These are phyloP conservation scores for Lactarius akahatsu DNA, from an alignment of 768 basidiomycete genomes.

Conservation along the genomic window DNA sequence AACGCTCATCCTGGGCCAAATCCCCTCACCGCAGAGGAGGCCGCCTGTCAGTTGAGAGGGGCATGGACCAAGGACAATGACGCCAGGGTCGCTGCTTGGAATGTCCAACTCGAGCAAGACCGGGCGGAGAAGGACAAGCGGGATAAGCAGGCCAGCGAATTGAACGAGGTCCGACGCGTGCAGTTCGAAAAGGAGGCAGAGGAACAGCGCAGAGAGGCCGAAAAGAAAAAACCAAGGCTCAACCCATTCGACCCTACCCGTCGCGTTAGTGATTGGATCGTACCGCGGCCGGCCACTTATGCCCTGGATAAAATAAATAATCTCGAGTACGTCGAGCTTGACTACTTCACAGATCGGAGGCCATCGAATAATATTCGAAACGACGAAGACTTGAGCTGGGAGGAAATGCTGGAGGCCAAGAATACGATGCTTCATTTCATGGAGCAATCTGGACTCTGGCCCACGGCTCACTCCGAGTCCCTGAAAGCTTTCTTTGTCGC, in stretches of 20 bases:
- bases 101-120: background rate
- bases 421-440: background rate
- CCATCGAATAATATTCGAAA: background rate
- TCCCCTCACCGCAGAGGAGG: background rate
- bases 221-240: background rate
- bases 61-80: background rate
- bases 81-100: background rate
- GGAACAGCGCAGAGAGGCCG: background rate
- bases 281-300: background rate
- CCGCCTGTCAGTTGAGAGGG: background rate
- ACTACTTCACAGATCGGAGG: background rate
- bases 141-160: background rate
- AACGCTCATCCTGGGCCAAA: background rate
- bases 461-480: background rate
- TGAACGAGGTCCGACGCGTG: background rate
- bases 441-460: background rate
- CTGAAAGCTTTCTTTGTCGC: background rate
- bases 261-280: background rate
- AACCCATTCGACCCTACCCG: background rate
- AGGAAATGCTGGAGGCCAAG: slow-evolving; percentile 1
- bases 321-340: background rate
- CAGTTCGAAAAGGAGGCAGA: background rate
- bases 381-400: background rate
- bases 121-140: background rate
- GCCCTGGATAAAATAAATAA: background rate